Percentiles rank a stretch among this genome's conserved stretches.
These are phyloP conservation scores for Colletotrichum sidae DNA, from an alignment of 2,329 filamentous ascomycete species.

Conservation along the genomic window DNA sequence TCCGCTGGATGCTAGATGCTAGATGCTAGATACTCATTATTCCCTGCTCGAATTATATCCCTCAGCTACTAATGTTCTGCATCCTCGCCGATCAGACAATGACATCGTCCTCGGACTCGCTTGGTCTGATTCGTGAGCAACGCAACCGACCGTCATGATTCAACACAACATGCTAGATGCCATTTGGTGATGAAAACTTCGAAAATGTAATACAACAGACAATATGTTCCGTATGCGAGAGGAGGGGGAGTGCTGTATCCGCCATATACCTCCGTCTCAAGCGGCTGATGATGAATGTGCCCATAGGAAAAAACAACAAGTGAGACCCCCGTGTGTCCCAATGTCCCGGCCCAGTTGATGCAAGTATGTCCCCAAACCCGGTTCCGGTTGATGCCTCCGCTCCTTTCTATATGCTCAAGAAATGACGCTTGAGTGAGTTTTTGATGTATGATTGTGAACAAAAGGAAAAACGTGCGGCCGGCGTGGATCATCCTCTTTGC, in stretches of 20 bases:
- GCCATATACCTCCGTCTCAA: conserved; percentile 30
- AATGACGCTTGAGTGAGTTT: background rate
- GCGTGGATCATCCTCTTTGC: background rate
- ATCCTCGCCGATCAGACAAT: conserved; percentile 1
- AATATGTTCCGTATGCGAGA: conserved; percentile 10
- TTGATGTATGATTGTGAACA: background rate
- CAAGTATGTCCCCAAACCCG: background rate
- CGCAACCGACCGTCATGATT: background rate
- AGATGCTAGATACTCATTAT: background rate
- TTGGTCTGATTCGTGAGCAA: background rate
- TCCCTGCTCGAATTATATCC: too few species aligned
- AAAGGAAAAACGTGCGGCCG: background rate
- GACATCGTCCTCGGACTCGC: background rate
- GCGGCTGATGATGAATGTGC: conserved; percentile 16
- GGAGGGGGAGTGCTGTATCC: conserved; percentile 37
- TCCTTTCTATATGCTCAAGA: conserved; percentile 28
- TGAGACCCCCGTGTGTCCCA: background rate
- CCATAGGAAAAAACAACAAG: conserved; percentile 3
- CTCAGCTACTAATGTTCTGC: too few species aligned
- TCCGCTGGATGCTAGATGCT: background rate
- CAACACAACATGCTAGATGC: background rate
- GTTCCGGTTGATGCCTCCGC: conserved; percentile 14
- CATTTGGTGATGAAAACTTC: background rate
- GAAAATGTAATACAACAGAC: background rate
- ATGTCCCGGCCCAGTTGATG: conserved; percentile 5